Percentiles rank a stretch among this genome's conserved stretches.
Evolutionary conservation across 495 filamentous ascomycete genomes (phyloP).

Genomic region (Daldinia loculata): DNA sequence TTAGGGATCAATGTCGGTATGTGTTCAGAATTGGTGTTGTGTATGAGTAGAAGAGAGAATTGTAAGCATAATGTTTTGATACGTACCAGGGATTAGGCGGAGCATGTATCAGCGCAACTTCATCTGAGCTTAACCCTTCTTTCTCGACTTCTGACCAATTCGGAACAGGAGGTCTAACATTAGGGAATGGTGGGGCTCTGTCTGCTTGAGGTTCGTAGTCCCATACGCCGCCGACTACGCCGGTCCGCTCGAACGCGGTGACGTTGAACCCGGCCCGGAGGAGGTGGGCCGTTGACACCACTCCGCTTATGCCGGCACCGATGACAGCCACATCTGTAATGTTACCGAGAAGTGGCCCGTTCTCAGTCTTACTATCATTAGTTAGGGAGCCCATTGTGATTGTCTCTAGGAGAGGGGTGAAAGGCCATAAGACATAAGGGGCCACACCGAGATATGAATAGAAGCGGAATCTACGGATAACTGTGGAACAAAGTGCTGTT

Average conservation of each 20-base stretch:
- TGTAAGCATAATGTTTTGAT: background rate
- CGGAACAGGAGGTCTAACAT: slow-evolving; percentile 50
- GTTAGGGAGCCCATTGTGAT: slow-evolving; percentile 27
- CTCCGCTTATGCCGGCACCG: slow-evolving; percentile 74
- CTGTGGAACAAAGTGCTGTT: slow-evolving; percentile 1
- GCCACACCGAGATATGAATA: slow-evolving; percentile 25
- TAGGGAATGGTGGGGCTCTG: slow-evolving; percentile 66
- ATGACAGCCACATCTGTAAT: slow-evolving; percentile 69
- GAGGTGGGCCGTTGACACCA: slow-evolving; percentile 69
- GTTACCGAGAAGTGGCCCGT: slow-evolving; percentile 10
- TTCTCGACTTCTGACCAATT: slow-evolving; percentile 47
- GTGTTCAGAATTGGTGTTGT: background rate
- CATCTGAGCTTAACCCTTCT: slow-evolving; percentile 38
- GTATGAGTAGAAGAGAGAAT: background rate
- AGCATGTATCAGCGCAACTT: slow-evolving; percentile 35
- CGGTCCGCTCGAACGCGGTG: slow-evolving; percentile 70
- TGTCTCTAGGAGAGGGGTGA: background rate
- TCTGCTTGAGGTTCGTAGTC: slow-evolving; percentile 68
- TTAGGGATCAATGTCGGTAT: background rate
- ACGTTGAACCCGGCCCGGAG: slow-evolving; percentile 66
- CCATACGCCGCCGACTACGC: slow-evolving; percentile 69
- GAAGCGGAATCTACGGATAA: background rate
- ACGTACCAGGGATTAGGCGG: slow-evolving; percentile 53
- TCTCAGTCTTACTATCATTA: slow-evolving; percentile 1
- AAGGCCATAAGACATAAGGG: slow-evolving; percentile 6